Percentiles rank a stretch among this genome's conserved stretches.
These are phyloP conservation scores for Botryotinia globosa DNA, from an alignment of 2,329 filamentous ascomycete species.

Conservation along the genomic window DNA sequence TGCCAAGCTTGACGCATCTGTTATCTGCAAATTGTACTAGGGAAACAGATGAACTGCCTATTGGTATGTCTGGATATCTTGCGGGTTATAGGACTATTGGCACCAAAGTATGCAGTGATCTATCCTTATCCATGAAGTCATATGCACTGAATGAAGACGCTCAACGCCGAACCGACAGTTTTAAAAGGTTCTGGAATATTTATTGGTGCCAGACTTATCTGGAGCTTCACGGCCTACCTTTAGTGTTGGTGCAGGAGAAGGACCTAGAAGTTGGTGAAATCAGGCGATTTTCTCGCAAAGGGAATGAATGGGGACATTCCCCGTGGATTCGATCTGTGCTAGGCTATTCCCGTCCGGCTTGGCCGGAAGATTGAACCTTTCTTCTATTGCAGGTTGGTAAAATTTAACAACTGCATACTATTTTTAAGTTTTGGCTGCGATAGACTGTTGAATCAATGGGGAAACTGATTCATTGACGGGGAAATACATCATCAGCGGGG, in stretches of 20 bases:
- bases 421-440: neutral
- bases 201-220: constrained; percentile 1
- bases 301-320: neutral
- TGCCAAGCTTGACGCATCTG: neutral
- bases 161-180: neutral
- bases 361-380: neutral
- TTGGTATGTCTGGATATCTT: constrained; percentile 8
- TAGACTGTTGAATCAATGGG: no score
- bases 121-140: neutral
- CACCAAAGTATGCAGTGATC: neutral
- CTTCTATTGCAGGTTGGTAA: no score
- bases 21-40: neutral
- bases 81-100: neutral
- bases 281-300: neutral
- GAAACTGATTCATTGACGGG: neutral
- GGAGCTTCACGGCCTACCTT: neutral
- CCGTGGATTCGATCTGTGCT: constrained; percentile 4
- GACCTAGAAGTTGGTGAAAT: neutral
- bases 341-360: neutral
- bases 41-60: neutral
- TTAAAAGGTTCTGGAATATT: neutral
- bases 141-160: constrained; percentile 1
- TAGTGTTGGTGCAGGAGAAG: neutral
- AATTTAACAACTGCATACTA: neutral
- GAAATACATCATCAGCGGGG: neutral